Conservation (phyloP, 164 flowering plant genomes). For the Dillenia suffruticosa region DNA sequence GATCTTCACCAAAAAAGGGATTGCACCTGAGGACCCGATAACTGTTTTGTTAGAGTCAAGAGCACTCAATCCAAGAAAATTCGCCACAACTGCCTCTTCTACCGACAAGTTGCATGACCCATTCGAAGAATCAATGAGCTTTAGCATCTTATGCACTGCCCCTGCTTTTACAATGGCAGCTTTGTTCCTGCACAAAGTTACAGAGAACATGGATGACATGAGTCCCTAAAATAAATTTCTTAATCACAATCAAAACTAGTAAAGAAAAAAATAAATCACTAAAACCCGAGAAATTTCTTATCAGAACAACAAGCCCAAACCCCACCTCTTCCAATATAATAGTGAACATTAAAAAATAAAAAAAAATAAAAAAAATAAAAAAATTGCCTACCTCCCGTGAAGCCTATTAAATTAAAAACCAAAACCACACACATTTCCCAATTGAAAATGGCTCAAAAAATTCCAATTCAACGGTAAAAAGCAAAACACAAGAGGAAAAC, state of each 20-base stretch:
- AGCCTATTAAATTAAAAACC: too few species aligned
- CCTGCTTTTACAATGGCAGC: slow-evolving; percentile 97
- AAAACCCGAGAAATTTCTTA: too few species aligned
- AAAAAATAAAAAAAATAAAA: too few species aligned
- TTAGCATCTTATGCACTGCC: slow-evolving; percentile 84
- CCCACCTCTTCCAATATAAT: too few species aligned
- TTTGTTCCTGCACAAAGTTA: slow-evolving; percentile 63
- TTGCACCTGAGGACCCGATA: slow-evolving; percentile 87
- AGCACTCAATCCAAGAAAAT: slow-evolving; percentile 91
- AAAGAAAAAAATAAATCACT: too few species aligned
- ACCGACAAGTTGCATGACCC: slow-evolving; percentile 23
- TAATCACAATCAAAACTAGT: too few species aligned
- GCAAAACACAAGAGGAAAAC: background rate
- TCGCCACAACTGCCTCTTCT: slow-evolving; percentile 78
- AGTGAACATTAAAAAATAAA: too few species aligned
- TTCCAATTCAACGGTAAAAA: background rate
- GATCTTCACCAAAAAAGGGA: slow-evolving; percentile 51
- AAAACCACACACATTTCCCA: background rate
- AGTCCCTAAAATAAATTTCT: too few species aligned
- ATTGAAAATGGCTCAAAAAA: too few species aligned
- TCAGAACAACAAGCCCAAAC: too few species aligned
- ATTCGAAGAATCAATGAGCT: slow-evolving; percentile 42
- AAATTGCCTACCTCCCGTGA: too few species aligned
- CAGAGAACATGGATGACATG: too few species aligned
- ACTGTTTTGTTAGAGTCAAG: slow-evolving; percentile 77